Conservation (phyloP, 2,329 filamentous ascomycete genomes). For the Cladosporium sp. region DNA sequence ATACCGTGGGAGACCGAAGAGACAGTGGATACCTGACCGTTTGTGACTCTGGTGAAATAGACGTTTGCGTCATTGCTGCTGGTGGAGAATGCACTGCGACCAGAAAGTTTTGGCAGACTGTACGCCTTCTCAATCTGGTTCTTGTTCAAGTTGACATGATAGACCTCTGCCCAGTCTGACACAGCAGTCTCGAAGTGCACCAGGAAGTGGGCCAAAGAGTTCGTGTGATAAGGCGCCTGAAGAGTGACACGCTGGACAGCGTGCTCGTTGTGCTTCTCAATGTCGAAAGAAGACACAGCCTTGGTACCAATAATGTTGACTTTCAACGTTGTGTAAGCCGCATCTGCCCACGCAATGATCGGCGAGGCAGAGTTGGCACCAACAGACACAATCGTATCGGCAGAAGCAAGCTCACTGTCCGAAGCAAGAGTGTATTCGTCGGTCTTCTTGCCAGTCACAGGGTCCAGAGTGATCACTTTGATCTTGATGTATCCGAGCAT, state of each 20-base stretch:
- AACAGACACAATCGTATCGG: slow-evolving; percentile 69
- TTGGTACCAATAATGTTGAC: slow-evolving; percentile 66
- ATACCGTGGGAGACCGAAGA: slow-evolving; percentile 76
- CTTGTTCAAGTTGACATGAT: slow-evolving; percentile 73
- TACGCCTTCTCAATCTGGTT: slow-evolving; percentile 74
- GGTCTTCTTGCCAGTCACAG: slow-evolving; percentile 67
- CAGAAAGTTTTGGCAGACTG: slow-evolving; percentile 69
- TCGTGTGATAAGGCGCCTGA: slow-evolving; percentile 71
- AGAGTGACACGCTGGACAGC: slow-evolving; percentile 57
- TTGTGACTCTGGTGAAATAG: slow-evolving; percentile 81
- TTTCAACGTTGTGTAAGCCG: slow-evolving; percentile 61
- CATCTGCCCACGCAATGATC: slow-evolving; percentile 74
- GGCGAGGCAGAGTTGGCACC: slow-evolving; percentile 74
- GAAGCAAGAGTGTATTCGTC: slow-evolving; percentile 71
- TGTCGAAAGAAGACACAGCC: slow-evolving; percentile 44
- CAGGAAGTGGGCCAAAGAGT: slow-evolving; percentile 77
- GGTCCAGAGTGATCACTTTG: slow-evolving; percentile 73
- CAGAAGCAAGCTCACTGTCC: slow-evolving; percentile 68
- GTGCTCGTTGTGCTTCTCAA: slow-evolving; percentile 39
- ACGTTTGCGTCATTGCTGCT: slow-evolving; percentile 78
- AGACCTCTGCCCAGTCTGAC: slow-evolving; percentile 81
- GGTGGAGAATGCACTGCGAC: slow-evolving; percentile 73
- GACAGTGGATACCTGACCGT: slow-evolving; percentile 70
- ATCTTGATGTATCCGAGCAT: slow-evolving; percentile 70
- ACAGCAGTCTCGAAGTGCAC: slow-evolving; percentile 72